A percentile compares a stretch with the other conserved stretches of the same genome.
phyloP scores from a whole-genome alignment of 371 early-diverging fungal species.

The Umbelopsis sp. region DNA sequence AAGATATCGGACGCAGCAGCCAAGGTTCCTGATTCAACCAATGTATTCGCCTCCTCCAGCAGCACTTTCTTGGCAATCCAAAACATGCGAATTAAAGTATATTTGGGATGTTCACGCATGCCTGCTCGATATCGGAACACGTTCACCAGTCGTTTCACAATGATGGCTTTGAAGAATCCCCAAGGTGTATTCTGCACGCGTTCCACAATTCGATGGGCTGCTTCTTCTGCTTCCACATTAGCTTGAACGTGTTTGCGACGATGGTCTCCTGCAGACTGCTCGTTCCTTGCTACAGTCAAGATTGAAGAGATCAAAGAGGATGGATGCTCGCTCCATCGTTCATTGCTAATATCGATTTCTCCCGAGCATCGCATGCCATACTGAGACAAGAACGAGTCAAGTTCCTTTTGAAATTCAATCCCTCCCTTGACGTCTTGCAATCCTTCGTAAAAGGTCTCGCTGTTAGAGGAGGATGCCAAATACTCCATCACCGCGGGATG shows the following conservation, averaged over 20 bases:
- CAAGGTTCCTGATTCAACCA: neutral
- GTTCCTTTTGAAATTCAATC: neutral
- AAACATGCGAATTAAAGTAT: neutral
- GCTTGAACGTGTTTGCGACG: slow-evolving; percentile 15
- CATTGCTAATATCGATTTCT: slow-evolving; percentile 9
- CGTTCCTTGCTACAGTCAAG: neutral
- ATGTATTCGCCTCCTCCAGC: neutral
- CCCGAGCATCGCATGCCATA: slow-evolving; percentile 7
- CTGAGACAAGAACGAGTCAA: slow-evolving; percentile 7
- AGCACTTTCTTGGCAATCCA: neutral
- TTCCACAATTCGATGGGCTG: slow-evolving; percentile 8
- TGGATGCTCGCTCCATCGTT: neutral
- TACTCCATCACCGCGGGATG: neutral
- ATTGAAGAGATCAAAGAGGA: neutral
- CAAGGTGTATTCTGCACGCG: slow-evolving; percentile 8
- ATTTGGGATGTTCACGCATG: slow-evolving; percentile 18
- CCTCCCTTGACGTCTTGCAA: neutral
- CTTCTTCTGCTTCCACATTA: slow-evolving; percentile 3
- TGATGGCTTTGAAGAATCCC: neutral
- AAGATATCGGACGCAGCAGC: neutral
- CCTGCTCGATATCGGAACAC: slow-evolving; percentile 11
- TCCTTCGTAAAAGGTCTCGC: neutral
- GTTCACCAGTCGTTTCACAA: neutral
- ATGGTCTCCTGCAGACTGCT: neutral
- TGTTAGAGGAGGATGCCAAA: neutral